Conservation (phyloP, 2,329 filamentous ascomycete genomes). For the Sporothrix curviconia region DNA sequence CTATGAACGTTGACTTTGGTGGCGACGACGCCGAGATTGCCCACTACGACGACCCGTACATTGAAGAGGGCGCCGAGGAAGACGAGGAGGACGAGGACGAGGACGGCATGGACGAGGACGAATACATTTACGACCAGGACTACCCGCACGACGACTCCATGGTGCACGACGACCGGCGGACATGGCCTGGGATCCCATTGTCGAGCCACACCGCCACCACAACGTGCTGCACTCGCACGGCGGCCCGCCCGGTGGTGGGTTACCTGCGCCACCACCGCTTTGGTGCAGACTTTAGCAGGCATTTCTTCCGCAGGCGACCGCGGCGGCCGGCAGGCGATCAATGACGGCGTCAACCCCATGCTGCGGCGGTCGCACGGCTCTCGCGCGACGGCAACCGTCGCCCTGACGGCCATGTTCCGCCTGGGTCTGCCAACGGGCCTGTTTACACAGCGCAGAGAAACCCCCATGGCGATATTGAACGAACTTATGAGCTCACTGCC, state of each 20-base stretch:
- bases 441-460: slow-evolving; percentile 39
- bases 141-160: slow-evolving; percentile 45
- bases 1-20: slow-evolving; percentile 8
- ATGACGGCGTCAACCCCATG: slow-evolving; percentile 83
- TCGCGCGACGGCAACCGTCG: slow-evolving; percentile 35
- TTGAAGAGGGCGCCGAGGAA: slow-evolving; percentile 54
- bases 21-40: slow-evolving; percentile 44
- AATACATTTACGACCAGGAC: slow-evolving; percentile 55
- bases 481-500: slow-evolving; percentile 48
- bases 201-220: slow-evolving; percentile 42
- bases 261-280: too few relatives aligned
- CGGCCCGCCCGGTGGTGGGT: too few relatives aligned
- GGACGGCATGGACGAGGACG: slow-evolving; percentile 63
- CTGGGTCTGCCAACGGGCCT: slow-evolving; percentile 41
- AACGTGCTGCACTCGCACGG: slow-evolving; percentile 30
- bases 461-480: slow-evolving; percentile 39
- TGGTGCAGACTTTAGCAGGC: slow-evolving; percentile 43
- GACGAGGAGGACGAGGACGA: slow-evolving; percentile 61
- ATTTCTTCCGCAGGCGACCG: slow-evolving; percentile 47
- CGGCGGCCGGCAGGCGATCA: slow-evolving; percentile 48
- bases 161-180: slow-evolving; percentile 28
- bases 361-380: slow-evolving; percentile 56
- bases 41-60: slow-evolving; percentile 45
- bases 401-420: slow-evolving; percentile 40
- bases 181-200: slow-evolving; percentile 53